Conservation (phyloP, 1,284 basidiomycete genomes). For the Marasmius tenuissimus region DNA sequence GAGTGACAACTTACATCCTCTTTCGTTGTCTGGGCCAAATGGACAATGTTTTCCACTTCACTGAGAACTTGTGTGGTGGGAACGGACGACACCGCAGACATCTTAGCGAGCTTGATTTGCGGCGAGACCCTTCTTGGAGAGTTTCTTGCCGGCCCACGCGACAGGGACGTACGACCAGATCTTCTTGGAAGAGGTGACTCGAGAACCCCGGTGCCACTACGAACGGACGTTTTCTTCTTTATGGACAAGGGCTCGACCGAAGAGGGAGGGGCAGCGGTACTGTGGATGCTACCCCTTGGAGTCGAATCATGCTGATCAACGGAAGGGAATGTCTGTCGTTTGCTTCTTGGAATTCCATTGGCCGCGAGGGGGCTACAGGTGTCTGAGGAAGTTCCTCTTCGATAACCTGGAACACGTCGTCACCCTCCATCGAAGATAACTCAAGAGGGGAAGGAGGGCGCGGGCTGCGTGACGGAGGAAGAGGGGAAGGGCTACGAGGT, state of each 20-base stretch:
- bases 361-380: slow-evolving; percentile 26
- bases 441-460: slow-evolving; percentile 23
- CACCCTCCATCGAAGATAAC: slow-evolving; percentile 39
- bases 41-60: slow-evolving; percentile 25
- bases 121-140: slow-evolving; percentile 59
- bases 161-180: slow-evolving; percentile 13
- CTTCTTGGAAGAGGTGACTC: slow-evolving; percentile 35
- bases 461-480: slow-evolving; percentile 46
- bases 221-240: slow-evolving; percentile 72
- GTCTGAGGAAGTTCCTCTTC: slow-evolving; percentile 23
- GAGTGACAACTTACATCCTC: slow-evolving; percentile 56
- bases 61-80: slow-evolving; percentile 9
- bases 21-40: slow-evolving; percentile 54
- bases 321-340: slow-evolving; percentile 60
- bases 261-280: slow-evolving; percentile 27
- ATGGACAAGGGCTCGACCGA: slow-evolving; percentile 73
- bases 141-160: slow-evolving; percentile 31
- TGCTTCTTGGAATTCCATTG: slow-evolving; percentile 64
- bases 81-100: slow-evolving; percentile 14
- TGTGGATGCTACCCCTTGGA: slow-evolving; percentile 38
- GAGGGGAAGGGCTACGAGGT: slow-evolving; percentile 69
- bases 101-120: slow-evolving; percentile 35
- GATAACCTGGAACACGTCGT: slow-evolving; percentile 40
- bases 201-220: slow-evolving; percentile 29
- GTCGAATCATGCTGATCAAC: slow-evolving; percentile 48